Conservation (phyloP, 257 asterid species). For the Solanum corneliomulleri region DNA sequence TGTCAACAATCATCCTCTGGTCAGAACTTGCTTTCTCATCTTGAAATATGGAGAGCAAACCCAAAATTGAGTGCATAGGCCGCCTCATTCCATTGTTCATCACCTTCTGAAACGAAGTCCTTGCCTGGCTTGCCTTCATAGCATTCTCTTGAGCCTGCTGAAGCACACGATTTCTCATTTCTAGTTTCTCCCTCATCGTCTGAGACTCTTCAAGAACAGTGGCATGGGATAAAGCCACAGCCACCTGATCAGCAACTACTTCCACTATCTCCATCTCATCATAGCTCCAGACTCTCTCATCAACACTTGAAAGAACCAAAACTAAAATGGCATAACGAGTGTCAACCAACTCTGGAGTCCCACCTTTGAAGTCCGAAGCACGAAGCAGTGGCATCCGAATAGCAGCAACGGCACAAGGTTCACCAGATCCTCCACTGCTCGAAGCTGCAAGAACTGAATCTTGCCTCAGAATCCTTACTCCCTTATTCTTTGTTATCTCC, state of each 20-base stretch:
- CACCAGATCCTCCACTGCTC: conserved; percentile 22
- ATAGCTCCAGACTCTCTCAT: conserved; percentile 17
- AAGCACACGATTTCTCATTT: conserved; percentile 22
- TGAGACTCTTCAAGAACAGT: conserved; percentile 39
- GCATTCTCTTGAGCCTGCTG: conserved; percentile 30
- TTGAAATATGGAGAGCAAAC: conserved; percentile 21
- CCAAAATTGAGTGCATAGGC: conserved; percentile 34
- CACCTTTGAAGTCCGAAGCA: conserved; percentile 35
- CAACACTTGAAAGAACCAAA: conserved; percentile 19
- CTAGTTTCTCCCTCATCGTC: conserved; percentile 26
- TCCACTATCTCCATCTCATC: conserved; percentile 37
- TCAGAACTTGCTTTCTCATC: conserved; percentile 17
- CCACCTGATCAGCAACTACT: conserved; percentile 49
- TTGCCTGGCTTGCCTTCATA: conserved; percentile 35
- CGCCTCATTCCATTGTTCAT: conserved; percentile 44
- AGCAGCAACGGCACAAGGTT: conserved; percentile 27
- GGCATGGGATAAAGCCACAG: conserved; percentile 39
- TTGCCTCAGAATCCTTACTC: conserved; percentile 25
- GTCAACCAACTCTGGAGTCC: conserved; percentile 28
- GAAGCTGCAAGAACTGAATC: conserved; percentile 26
- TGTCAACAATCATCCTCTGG: conserved; percentile 26
- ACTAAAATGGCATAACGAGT: conserved; percentile 30
- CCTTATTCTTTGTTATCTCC: conserved; percentile 25
- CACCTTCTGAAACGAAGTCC: conserved; percentile 30
- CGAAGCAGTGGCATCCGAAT: conserved; percentile 30